Evolutionary conservation across 768 basidiomycete species (phyloP).

Genomic region (Tulasnella calospora): DNA sequence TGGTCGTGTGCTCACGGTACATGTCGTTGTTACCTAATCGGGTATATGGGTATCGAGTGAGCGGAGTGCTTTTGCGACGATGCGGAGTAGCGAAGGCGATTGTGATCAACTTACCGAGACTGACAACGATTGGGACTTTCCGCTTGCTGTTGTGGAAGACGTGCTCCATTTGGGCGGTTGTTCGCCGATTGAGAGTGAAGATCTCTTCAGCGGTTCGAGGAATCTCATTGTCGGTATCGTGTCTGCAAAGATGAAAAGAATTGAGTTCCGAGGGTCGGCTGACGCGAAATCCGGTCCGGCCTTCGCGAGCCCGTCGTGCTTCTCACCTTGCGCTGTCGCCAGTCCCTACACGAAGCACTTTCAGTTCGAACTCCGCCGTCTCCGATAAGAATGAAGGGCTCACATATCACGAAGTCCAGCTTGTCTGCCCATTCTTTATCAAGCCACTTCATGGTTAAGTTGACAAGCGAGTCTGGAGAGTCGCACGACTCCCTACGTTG

Average conservation of each 20-base stretch:
- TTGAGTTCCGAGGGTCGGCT: neutral
- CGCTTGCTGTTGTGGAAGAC: constrained; percentile 52
- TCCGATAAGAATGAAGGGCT: constrained; percentile 31
- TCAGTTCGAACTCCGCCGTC: neutral
- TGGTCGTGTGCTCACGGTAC: constrained; percentile 53
- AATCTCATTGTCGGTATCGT: constrained; percentile 71
- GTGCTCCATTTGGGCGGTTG: constrained; percentile 65
- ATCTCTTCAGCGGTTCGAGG: constrained; percentile 81
- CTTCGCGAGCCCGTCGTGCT: neutral
- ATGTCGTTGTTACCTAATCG: constrained; percentile 81
- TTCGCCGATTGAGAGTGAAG: constrained; percentile 59
- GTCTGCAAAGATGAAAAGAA: constrained; percentile 5
- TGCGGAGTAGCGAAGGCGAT: neutral
- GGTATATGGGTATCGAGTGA: constrained; percentile 4
- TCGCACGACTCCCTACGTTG: constrained; percentile 60
- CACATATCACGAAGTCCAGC: constrained; percentile 87
- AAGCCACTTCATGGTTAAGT: constrained; percentile 75
- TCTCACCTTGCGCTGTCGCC: constrained; percentile 41
- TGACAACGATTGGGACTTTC: constrained; percentile 76
- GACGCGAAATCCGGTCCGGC: neutral
- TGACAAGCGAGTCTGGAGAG: constrained; percentile 70
- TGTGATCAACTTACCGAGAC: constrained; percentile 50
- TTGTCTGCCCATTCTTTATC: constrained; percentile 74
- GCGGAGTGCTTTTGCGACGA: neutral
- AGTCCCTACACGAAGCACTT: constrained; percentile 33